phyloP scores from a whole-genome alignment of 2,329 filamentous ascomycete species.

The Stachybotrys chartarum region DNA sequence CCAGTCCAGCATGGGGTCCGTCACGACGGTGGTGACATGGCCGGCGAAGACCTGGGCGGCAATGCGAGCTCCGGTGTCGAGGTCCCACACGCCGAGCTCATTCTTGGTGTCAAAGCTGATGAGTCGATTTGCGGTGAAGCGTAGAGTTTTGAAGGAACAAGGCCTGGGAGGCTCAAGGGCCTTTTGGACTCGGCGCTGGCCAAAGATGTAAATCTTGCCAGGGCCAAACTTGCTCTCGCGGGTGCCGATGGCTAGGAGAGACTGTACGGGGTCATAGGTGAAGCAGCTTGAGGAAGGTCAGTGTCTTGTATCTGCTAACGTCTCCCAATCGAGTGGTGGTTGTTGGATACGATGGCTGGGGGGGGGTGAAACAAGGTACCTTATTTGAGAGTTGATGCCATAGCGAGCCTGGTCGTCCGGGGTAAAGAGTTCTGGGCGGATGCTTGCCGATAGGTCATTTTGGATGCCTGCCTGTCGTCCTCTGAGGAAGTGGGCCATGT shows the following conservation, averaged over 20 bases:
- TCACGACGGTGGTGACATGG: conserved; percentile 64
- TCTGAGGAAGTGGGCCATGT: conserved; percentile 81
- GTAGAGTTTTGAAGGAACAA: conserved; percentile 67
- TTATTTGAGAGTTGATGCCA: conserved; percentile 72
- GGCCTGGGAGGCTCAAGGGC: conserved; percentile 63
- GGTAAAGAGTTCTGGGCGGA: conserved; percentile 70
- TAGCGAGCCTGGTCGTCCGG: conserved; percentile 79
- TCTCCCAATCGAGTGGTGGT: neutral
- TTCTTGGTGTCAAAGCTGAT: conserved; percentile 80
- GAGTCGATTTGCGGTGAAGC: conserved; percentile 82
- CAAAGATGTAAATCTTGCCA: conserved; percentile 85
- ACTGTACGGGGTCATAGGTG: conserved; percentile 90
- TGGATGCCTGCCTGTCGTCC: conserved; percentile 91
- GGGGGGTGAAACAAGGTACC: conserved; percentile 32
- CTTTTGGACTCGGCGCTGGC: conserved; percentile 72
- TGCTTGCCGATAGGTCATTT: conserved; percentile 78
- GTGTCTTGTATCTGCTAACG: too few species aligned
- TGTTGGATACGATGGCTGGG: too few species aligned
- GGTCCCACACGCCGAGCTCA: conserved; percentile 77
- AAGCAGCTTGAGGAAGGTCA: conserved; percentile 45
- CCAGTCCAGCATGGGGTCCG: conserved; percentile 90
- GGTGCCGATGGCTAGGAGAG: conserved; percentile 85
- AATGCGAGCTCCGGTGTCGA: conserved; percentile 60
- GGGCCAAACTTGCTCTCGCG: conserved; percentile 78
- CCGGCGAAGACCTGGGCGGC: conserved; percentile 71